Percentiles rank a stretch among this genome's conserved stretches.
phyloP scores from a whole-genome alignment of 495 filamentous ascomycete species.

The Physcia stellaris region DNA sequence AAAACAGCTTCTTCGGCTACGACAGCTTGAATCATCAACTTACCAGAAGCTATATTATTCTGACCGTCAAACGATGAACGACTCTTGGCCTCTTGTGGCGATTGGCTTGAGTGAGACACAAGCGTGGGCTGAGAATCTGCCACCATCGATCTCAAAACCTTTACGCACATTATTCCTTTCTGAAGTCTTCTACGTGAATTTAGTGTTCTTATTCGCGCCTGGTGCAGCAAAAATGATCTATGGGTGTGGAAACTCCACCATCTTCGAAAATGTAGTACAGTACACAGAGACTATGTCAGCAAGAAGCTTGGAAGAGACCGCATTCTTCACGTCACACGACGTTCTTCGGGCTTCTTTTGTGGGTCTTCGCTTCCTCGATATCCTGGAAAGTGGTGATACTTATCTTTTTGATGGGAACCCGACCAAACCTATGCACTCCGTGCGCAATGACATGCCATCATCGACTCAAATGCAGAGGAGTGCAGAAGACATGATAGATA shows the following conservation, averaged over 20 bases:
- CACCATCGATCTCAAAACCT: conserved; percentile 38
- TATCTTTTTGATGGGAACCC: too few relatives aligned
- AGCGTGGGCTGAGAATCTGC: conserved; percentile 51
- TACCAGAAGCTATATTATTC: conserved; percentile 74
- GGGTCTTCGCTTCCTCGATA: conserved; percentile 53
- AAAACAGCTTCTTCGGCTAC: conserved; percentile 58
- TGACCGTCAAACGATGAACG: conserved; percentile 44
- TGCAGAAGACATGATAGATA: too few relatives aligned
- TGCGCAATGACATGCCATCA: too few relatives aligned
- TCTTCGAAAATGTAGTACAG: conserved; percentile 69
- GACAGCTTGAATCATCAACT: conserved; percentile 63
- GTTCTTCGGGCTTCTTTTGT: conserved; percentile 59
- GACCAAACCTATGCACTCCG: too few relatives aligned
- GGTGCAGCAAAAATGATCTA: conserved; percentile 43
- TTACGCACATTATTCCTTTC: conserved; percentile 61
- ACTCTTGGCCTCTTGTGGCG: conserved; percentile 46
- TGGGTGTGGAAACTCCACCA: conserved; percentile 51
- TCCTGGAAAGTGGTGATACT: conserved; percentile 19
- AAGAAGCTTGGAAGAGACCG: conserved; percentile 30
- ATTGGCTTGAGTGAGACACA: conserved; percentile 48
- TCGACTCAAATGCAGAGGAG: too few relatives aligned
- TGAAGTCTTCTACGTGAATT: conserved; percentile 71
- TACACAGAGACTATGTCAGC: conserved; percentile 51
- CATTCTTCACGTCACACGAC: conserved; percentile 63
- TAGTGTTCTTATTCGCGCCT: conserved; percentile 69